Evolutionary conservation across 2,329 filamentous ascomycete genomes (phyloP).

Genomic region (Diaporthe humulicola): DNA sequence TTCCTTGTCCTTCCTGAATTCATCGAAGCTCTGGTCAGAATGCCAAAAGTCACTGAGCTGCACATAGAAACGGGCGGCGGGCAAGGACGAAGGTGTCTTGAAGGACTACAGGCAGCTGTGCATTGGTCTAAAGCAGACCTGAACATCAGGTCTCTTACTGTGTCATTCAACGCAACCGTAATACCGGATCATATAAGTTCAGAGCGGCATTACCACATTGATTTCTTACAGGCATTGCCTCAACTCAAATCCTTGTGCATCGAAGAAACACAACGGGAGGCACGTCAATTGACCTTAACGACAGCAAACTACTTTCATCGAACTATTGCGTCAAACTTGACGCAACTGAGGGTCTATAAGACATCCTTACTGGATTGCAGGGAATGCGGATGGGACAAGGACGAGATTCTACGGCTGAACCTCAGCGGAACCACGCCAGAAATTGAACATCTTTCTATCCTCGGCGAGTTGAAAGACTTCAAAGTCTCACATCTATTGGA

Average conservation of each 20-base stretch:
- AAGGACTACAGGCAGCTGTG: background rate
- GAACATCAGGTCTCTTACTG: background rate
- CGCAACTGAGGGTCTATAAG: background rate
- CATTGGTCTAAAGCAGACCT: background rate
- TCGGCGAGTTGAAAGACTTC: background rate
- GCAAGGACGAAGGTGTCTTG: background rate
- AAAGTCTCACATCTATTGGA: background rate
- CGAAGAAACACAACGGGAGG: background rate
- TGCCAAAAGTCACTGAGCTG: background rate
- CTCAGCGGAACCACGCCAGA: background rate
- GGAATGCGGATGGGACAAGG: rapidly evolving
- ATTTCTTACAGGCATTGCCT: background rate
- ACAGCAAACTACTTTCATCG: background rate
- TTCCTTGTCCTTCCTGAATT: background rate
- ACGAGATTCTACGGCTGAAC: rapidly evolving
- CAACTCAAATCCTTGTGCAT: background rate
- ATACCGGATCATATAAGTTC: rapidly evolving
- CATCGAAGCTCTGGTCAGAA: background rate
- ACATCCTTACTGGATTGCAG: rapidly evolving
- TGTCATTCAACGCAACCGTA: background rate
- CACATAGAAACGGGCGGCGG: rapidly evolving
- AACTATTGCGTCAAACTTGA: background rate
- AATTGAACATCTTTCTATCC: background rate
- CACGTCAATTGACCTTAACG: background rate
- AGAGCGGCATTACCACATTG: background rate